phyloP scores from a whole-genome alignment of 1,284 basidiomycete species.

The Fistulina hepatica region DNA sequence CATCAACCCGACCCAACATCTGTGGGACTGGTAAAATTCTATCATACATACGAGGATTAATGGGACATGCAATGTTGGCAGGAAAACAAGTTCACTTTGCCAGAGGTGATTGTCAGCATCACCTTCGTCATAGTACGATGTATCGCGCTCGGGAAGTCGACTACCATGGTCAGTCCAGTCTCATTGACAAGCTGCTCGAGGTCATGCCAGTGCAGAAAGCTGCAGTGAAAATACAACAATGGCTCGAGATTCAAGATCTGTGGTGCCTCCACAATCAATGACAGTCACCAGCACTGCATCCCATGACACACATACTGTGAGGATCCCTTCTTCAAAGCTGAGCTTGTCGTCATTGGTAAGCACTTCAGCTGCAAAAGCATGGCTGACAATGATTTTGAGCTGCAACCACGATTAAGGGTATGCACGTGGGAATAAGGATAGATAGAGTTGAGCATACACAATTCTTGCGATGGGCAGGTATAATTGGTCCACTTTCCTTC shows the following conservation, averaged over 20 bases:
- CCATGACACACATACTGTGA: conserved; percentile 16
- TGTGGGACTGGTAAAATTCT: conserved; percentile 17
- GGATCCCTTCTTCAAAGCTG: conserved; percentile 27
- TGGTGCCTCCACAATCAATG: neutral
- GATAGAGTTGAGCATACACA: too few relatives aligned
- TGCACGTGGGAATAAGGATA: too few relatives aligned
- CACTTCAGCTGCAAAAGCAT: conserved; percentile 16
- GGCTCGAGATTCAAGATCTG: conserved; percentile 14
- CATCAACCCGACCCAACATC: conserved; percentile 25
- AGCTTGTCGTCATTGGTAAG: conserved; percentile 23
- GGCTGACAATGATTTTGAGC: conserved; percentile 26
- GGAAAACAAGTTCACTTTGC: conserved; percentile 21
- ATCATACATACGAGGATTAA: neutral
- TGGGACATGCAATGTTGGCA: neutral
- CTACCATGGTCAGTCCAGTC: conserved; percentile 9
- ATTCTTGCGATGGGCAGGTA: conserved; percentile 26
- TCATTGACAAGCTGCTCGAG: conserved; percentile 16
- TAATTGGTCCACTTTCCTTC: conserved; percentile 20
- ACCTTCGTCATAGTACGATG: conserved; percentile 16
- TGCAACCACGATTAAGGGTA: too few relatives aligned
- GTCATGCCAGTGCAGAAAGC: conserved; percentile 14
- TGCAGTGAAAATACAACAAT: conserved; percentile 12
- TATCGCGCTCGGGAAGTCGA: conserved; percentile 11
- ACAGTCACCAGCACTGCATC: neutral
- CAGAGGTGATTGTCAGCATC: conserved; percentile 23